A percentile compares a stretch with the other conserved stretches of the same genome.
Evolutionary conservation across 768 basidiomycete genomes (phyloP).

Genomic region (Leccinum fibrillosum): DNA sequence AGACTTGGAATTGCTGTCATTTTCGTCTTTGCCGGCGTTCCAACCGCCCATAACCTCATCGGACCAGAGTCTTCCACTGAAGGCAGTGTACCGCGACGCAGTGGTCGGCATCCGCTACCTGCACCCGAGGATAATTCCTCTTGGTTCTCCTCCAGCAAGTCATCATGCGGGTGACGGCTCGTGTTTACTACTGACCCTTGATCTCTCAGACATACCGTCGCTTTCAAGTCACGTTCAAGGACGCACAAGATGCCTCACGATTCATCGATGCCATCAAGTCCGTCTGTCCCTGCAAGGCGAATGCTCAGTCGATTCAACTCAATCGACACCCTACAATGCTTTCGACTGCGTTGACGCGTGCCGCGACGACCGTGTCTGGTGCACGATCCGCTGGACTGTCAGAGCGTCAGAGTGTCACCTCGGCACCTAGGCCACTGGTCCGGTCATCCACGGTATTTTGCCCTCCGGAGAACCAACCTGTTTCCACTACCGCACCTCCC

Average conservation of each 20-base stretch:
- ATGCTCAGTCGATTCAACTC: conserved; percentile 32
- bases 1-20: conserved; percentile 70
- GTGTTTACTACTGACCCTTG: conserved; percentile 4
- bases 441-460: conserved; percentile 1
- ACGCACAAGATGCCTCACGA: conserved; percentile 44
- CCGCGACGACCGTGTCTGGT: conserved; percentile 11
- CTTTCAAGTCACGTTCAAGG: conserved; percentile 70
- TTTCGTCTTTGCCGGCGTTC: conserved; percentile 46
- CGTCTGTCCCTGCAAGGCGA: conserved; percentile 75
- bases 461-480: background rate
- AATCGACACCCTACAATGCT: conserved; percentile 16
- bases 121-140: conserved; percentile 39
- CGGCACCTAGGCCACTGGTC: background rate
- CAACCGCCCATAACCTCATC: conserved; percentile 29
- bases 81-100: conserved; percentile 73
- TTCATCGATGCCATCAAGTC: conserved; percentile 61
- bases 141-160: conserved; percentile 33
- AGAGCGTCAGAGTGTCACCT: conserved; percentile 5
- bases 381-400: background rate
- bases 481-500: conserved; percentile 5
- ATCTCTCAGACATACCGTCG: conserved; percentile 61
- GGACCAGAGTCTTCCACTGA: conserved; percentile 64
- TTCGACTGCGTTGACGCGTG: conserved; percentile 13
- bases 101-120: conserved; percentile 76
- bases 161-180: background rate